Evolutionary conservation across 2,329 filamentous ascomycete genomes (phyloP), one percentile per base, ranked within the genome.

Genomic region (Lachnellula arida): DNA sequence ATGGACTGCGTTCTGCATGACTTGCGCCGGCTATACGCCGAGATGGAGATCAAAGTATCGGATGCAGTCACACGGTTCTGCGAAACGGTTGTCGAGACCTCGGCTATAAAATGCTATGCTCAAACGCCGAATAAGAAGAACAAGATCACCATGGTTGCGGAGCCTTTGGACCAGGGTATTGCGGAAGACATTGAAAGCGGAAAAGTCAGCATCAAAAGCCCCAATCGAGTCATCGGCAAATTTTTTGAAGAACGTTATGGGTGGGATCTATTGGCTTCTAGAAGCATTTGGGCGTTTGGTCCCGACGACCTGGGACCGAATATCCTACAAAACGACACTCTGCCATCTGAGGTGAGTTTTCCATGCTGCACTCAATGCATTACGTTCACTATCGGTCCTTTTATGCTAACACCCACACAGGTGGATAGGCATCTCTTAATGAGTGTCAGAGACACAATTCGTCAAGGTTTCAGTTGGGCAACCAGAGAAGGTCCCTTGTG

Each of bases 101-200:
- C 91, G 17, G 92, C 92, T 19, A 97, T 96, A 57, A 97, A 97
- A 75, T 99, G 94, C 75, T 99, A 97, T 71, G 93, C 94, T 22
- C 85, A 96, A 65, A 97, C 94, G 2, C 94, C 94, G 2, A 99
- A 99, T 77, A 99, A 99, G 76, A 97, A 97, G 78, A 99, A 99
- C 77, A 96, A 96, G 73, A 88, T 99, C 67, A 97, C 94, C 37
- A 97, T 99, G 90, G 89, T 97, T 55, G 94, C 94, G 3, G 94
- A 99, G 72, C 93, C 94, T 35, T 77, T 99, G 14, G 94, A 99
- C 64, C 89, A 95, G 65, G 94, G 94, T 15, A 96, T 99, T 60
- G 91, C 93, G 5, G 86, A 89, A 67, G 94, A 99, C 67, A 97
- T 99, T 61, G 94, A 99, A 75, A 85, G 83, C 48, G 92, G 93